Percentiles rank a stretch among this genome's conserved stretches.
Evolutionary conservation across 2,329 filamentous ascomycete species (phyloP).

Genomic region (Venturiaceae sp.): DNA sequence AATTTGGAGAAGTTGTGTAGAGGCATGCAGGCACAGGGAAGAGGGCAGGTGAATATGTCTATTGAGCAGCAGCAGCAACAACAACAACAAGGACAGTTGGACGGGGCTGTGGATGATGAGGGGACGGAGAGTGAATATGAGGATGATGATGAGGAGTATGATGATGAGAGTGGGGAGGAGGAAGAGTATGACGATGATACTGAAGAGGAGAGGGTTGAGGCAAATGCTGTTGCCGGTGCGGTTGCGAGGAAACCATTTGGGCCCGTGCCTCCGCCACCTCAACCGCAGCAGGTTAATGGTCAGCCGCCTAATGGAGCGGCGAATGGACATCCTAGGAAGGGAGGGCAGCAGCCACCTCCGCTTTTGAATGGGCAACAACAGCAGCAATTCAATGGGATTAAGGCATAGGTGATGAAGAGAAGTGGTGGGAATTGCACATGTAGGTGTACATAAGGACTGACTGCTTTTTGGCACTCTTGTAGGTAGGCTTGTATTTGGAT

Average conservation of each 20-base stretch:
- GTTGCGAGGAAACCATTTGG: conserved; percentile 4
- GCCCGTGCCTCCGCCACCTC: conserved; percentile 8
- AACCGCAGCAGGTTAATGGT: not conserved
- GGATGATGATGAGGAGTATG: conserved; percentile 37
- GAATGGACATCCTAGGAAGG: not conserved
- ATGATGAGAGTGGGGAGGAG: conserved; percentile 6
- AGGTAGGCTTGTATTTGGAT: not conserved
- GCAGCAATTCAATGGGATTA: conserved; percentile 8
- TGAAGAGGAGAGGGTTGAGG: conserved; percentile 8
- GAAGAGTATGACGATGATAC: conserved; percentile 10
- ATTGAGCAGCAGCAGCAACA: conserved; percentile 43
- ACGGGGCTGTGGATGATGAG: conserved; percentile 18
- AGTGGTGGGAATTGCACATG: not conserved
- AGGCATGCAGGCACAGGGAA: conserved; percentile 90
- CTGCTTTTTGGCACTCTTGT: not conserved
- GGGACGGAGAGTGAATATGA: conserved; percentile 41
- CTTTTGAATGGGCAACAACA: not conserved
- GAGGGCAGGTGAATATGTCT: conserved; percentile 56
- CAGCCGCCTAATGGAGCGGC: not conserved
- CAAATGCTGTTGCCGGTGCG: not conserved
- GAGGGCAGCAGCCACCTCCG: not conserved
- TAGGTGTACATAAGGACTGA: not conserved
- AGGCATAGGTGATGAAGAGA: not conserved
- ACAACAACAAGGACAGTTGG: conserved; percentile 30
- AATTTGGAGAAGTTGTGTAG: conserved; percentile 92